Evolutionary conservation across 1,284 basidiomycete species (phyloP), one percentile per base, ranked within the genome.

Genomic region (Cryptococcus sp.): DNA sequence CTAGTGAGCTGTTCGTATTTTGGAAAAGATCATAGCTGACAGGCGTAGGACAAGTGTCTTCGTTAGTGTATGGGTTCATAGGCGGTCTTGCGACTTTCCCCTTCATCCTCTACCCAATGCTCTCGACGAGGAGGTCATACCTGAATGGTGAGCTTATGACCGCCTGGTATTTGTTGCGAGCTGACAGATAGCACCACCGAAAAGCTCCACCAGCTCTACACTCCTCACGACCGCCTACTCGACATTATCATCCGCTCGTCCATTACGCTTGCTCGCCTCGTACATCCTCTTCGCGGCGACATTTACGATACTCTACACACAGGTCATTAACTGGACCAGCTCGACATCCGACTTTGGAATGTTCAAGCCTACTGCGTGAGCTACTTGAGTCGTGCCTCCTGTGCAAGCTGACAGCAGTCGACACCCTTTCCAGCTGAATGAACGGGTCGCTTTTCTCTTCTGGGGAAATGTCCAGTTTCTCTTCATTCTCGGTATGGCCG

Each of bases 31-130:
- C 9, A 18, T 19, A n/a, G 34, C 34, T 36, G 18, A 36, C 34
- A 24, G 19, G 39, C 25, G n/a, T 24, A n/a, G 18, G 16, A 16
- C 16, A 44, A 44, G 41, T 12, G 23, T 21, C 3, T 34, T 21
- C 24, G 34, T 34, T 18, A 34, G 14, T 10, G 33, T 46, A 18
- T 18, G 24, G 25, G 1, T 23, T 36, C 4, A 18, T 51, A 3
- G 45, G 41, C 22, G 54, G 56, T 14, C 7, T 47, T 35, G 16
- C 52, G 19, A 39, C 47, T 7, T 57, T 60, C 22, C 57, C 61
- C 9, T 80, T 85, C 33, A 63, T 72, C 60, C 82, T 61, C 11
- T 59, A 56, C 38, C 48, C 57, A 3, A 43, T 63, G 6, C 51
- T 68, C 1, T 54, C 53, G 6, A 51, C 51, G 0, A 48, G 65